Conservation (phyloP, 208 protist genomes). For the Balamuthia mandrillaris region DNA sequence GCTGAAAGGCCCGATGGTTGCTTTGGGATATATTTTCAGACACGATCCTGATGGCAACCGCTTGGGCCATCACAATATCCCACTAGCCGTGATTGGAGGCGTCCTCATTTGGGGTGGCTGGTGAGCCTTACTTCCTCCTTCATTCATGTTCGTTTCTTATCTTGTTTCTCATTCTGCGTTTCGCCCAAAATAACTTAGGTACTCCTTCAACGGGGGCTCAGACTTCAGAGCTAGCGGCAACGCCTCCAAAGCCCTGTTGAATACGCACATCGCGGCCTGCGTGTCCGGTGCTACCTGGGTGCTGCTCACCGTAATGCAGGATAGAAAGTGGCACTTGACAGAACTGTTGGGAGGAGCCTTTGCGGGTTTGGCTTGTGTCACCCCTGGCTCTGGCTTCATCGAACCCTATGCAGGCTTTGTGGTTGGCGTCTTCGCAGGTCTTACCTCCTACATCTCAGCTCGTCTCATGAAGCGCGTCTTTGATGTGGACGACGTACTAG, state of each 20-base stretch:
- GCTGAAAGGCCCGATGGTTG: too few relatives aligned
- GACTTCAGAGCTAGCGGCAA: slow-evolving; percentile 42
- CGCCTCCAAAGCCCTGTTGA: slow-evolving; percentile 63
- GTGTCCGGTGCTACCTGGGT: slow-evolving; percentile 28
- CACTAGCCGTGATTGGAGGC: slow-evolving; percentile 61
- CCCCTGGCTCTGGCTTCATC: slow-evolving; percentile 70
- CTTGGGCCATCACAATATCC: slow-evolving; percentile 31
- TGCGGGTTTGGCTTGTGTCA: slow-evolving; percentile 70
- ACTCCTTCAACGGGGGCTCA: slow-evolving; percentile 73
- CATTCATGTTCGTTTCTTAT: too few relatives aligned
- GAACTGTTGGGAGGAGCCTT: slow-evolving; percentile 65
- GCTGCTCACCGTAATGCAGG: slow-evolving; percentile 17
- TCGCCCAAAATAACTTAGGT: too few relatives aligned
- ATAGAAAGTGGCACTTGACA: neutral
- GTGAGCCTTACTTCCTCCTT: too few relatives aligned
- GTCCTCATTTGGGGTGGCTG: slow-evolving; percentile 71
- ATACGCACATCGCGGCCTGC: slow-evolving; percentile 67
- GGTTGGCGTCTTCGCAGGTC: slow-evolving; percentile 53
- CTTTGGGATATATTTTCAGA: too few relatives aligned
- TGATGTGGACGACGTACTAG: slow-evolving; percentile 70
- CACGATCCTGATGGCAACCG: too few relatives aligned
- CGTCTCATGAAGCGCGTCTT: slow-evolving; percentile 54
- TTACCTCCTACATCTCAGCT: slow-evolving; percentile 43
- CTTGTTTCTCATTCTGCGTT: too few relatives aligned
- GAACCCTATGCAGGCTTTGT: slow-evolving; percentile 52